Base-by-base conservation (phyloP, 2,329 filamentous ascomycete genomes). In the Nemania sp. region DNA sequence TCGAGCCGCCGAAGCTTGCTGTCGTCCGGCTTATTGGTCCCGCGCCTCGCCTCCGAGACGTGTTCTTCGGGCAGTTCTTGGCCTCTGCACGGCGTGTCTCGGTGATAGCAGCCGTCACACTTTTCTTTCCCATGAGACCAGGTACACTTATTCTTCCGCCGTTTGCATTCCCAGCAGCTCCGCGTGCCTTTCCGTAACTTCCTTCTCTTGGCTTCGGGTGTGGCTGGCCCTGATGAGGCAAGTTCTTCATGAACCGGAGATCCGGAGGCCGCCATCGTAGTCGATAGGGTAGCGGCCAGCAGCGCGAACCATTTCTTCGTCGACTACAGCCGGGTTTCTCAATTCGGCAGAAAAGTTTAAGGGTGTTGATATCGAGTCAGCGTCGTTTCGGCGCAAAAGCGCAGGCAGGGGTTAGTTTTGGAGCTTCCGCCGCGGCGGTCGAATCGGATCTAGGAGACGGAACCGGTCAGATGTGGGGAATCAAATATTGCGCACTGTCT, bases 121-220 rank as follows among this genome's bases (percentile, higher is more conserved):
- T 50, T 54, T 9, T 37, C 53, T 32, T 59, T 53, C 21, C 25
- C 46, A 11, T 40, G 42, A 47, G 60, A 57, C 62, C 57, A 63
- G n/a, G 56, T 65, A 21, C 62, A 65, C 13, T 20, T 62, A 17
- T 54, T 54, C 49, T 65, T 65, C 49, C 62, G 62, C 37, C 62
- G 55, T n/a, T 65, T 65, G 11, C 62, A 65, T 32, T 63, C 62
- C 62, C 62, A 65, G 47, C 59, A 65, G 52, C 62, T 65, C 29
- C 60, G 52, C 2, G 62, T 65, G 25, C 62, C 59, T 29, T 65
- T 65, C 10, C 60, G 62, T 40, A 65, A 29, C 21, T 57, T 59
- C n/a, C 62, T 54, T 45, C 51, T 60, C 15, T 53, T 59, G 13
- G 21, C 47, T 6, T 37, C 52, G 20, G 51, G 21, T 29, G 46